A percentile compares a stretch with the other conserved stretches of the same genome.
phyloP scores from a whole-genome alignment of 768 basidiomycete species.

The Naganishia vishniacii region DNA sequence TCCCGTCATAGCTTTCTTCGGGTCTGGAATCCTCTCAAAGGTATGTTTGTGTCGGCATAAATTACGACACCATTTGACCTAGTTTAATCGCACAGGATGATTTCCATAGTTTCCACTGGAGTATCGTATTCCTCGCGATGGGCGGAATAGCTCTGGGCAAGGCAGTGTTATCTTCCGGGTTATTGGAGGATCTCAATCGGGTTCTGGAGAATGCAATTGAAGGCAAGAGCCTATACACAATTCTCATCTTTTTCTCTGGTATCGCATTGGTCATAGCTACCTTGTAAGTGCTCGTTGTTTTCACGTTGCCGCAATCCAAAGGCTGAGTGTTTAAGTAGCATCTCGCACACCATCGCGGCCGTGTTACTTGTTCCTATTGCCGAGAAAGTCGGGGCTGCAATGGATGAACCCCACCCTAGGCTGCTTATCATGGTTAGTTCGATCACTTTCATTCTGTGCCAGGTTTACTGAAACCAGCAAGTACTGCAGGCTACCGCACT shows the following conservation, averaged over 20 bases:
- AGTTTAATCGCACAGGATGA: constrained; percentile 61
- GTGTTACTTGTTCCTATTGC: constrained; percentile 97
- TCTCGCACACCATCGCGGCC: constrained; percentile 94
- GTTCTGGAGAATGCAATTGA: constrained; percentile 55
- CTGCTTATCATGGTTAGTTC: constrained; percentile 73
- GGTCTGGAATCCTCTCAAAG: constrained; percentile 88
- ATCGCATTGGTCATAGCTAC: constrained; percentile 46
- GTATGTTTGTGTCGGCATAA: constrained; percentile 49
- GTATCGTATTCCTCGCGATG: constrained; percentile 94
- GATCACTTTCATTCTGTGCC: neutral
- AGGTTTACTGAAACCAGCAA: constrained; percentile 22
- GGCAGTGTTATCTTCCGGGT: constrained; percentile 81
- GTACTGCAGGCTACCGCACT: constrained; percentile 58
- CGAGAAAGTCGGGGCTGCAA: constrained; percentile 73
- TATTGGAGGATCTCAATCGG: constrained; percentile 70
- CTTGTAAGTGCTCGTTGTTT: constrained; percentile 35
- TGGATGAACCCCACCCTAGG: constrained; percentile 65
- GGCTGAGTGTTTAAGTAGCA: constrained; percentile 73
- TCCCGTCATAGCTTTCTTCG: constrained; percentile 88
- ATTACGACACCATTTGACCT: neutral
- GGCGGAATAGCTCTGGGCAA: constrained; percentile 94
- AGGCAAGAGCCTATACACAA: constrained; percentile 62
- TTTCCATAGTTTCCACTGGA: constrained; percentile 74
- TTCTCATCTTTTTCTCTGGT: constrained; percentile 65
- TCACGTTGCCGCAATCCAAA: neutral